Percentiles rank a stretch among this genome's conserved stretches.
Conservation (phyloP, 441 rosid genomes). For the Corymbia calophylla region DNA sequence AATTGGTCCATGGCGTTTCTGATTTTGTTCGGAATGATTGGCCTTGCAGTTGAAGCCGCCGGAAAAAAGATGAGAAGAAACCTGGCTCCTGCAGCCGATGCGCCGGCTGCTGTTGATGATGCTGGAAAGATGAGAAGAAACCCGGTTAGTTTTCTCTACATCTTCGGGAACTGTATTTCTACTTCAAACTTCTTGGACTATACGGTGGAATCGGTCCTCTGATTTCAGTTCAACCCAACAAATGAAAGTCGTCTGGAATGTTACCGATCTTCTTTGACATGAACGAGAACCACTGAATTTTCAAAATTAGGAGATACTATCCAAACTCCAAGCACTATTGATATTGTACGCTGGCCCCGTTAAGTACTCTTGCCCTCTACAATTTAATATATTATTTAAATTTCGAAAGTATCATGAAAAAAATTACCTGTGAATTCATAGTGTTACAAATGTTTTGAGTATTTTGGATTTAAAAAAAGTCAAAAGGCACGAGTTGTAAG, state of each 20-base stretch:
- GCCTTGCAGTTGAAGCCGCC: neutral
- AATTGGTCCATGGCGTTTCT: neutral
- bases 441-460: no score
- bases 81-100: neutral
- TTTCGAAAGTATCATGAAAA: no score
- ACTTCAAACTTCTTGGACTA: neutral
- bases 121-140: neutral
- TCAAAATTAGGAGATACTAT: neutral
- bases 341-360: neutral
- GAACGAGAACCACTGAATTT: neutral
- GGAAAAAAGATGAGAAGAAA: neutral
- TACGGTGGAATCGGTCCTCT: neutral
- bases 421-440: no score
- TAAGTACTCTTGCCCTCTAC: no score
- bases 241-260: neutral
- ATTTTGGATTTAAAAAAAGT: no score
- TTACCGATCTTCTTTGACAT: neutral
- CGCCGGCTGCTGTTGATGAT: no score
- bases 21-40: neutral
- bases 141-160: neutral
- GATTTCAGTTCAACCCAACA: neutral
- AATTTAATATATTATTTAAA: no score
- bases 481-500: no score
- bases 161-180: neutral
- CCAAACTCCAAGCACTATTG: neutral